Evolutionary conservation across 2,329 filamentous ascomycete species (phyloP).

Genomic region (Trichoderma cornu-damae): DNA sequence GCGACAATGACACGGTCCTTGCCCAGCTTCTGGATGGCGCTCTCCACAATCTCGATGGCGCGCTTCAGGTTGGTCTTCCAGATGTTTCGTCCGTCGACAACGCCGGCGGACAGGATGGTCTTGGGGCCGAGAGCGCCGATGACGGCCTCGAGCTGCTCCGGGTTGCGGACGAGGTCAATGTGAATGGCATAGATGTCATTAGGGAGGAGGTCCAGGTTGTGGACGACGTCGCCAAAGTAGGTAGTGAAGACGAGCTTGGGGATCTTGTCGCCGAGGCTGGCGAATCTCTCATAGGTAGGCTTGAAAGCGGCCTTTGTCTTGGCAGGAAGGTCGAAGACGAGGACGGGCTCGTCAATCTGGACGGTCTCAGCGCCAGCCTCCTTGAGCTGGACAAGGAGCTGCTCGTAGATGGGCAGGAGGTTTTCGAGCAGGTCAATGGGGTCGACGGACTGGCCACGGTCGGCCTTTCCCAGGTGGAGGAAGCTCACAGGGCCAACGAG

Average conservation of each 20-base stretch:
- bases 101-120: constrained; percentile 88
- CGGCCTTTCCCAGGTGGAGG: constrained; percentile 95
- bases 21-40: constrained; percentile 87
- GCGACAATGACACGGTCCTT: constrained; percentile 96
- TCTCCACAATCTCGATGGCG: constrained; percentile 85
- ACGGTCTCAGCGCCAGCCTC: constrained; percentile 91
- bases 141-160: constrained; percentile 90
- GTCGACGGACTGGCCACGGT: constrained; percentile 87
- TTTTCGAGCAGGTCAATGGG: constrained; percentile 92
- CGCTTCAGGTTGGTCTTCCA: constrained; percentile 99
- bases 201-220: constrained; percentile 91
- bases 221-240: constrained; percentile 98
- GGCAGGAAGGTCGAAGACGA: constrained; percentile 86
- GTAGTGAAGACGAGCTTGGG: constrained; percentile 88
- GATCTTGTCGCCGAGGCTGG: constrained; percentile 68
- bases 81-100: constrained; percentile 98
- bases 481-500: constrained; percentile 95
- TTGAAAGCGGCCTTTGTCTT: constrained; percentile 97
- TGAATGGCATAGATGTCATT: constrained; percentile 80
- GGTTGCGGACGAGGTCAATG: constrained; percentile 95
- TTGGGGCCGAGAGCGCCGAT: constrained; percentile 76
- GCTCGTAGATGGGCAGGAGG: constrained; percentile 88
- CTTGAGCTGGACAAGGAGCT: constrained; percentile 92
- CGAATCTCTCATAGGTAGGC: constrained; percentile 89
- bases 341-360: constrained; percentile 95